Evolutionary conservation across 495 filamentous ascomycete species (phyloP), one percentile per base, ranked within the genome.

Genomic region (Hypoxylon intermedium): DNA sequence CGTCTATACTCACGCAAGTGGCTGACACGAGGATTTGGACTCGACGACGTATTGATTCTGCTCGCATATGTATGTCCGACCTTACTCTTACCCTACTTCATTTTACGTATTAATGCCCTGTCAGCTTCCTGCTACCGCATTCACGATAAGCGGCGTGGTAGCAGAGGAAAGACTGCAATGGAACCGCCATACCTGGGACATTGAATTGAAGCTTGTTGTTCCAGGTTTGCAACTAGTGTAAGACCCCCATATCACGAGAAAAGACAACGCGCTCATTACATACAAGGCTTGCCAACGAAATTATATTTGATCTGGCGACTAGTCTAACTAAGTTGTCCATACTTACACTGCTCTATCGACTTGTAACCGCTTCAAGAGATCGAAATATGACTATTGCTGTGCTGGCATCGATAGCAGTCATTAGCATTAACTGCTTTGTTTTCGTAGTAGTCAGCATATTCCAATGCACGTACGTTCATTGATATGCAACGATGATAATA

Each of bases 161-260:
- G 74, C 73, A 0, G 74, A 79, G 33, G 26, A 69, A 0, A 20
- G 43, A n/a, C 82, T 77, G 53, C 79, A 80, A 20, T 84, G 81
- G 82, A 77, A 82, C 49, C 74, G 83, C 19, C 85, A 87, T 67
- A 61, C 80, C 28, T 85, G 80, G 77, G 82, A 85, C 54, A 67
- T 85, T 3, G 75, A 75, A 16, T 7, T 60, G 9, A 24, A 65
- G 1, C 68, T 72, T 68, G 49, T 78, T 9, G 61, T 71, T 12
- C 63, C 59, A 15, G 62, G 69, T 23, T 68, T 75, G 50, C 78
- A 80, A 49, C 64, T 85, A 36, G 79, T 23, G 69, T 72, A 67
- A 45, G 40, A n/a, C 3, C 19, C 12, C 23, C 2, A 33, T 46
- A 19, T 11, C 15, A 15, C 0, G 19, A 18, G 33, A 42, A 1